Base-by-base conservation (phyloP, 345 rosid species). In the Cochlearia excelsa region DNA sequence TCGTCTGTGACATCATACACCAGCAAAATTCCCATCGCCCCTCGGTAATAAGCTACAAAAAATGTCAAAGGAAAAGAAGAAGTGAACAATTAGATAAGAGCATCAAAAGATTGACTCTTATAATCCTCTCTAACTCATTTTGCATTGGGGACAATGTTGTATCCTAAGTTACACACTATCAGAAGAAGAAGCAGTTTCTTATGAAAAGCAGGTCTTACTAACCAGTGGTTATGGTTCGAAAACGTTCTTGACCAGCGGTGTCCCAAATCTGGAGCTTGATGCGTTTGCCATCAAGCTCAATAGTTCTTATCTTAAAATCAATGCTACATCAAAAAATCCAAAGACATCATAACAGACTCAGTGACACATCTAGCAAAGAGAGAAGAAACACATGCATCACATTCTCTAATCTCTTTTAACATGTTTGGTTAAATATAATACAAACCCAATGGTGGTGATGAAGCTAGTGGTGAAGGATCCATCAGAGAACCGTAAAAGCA, bases 391-490 rank as follows among this genome's bases (percentile, higher is more conserved):
- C 23, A 63, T 28, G 48, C 31, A 29, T 54, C 34, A 40, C 38
- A 47, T 48, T 38, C 35, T 48, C 40, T 47, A 41, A 34, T 56
- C 31, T 44, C 33, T 54, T 23, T 16, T 16, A 16, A 9, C 16
- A 46, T 40, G 52, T 57, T 30, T 46, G 4, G 23, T 16, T 16
- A 16, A 16, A 38, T 57, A 6, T 11, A 63, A 65, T 47, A 52
- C 77, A 67, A 71, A 90, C 97, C 97, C 97, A 62, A 90, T 90
- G 35, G 97, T 90, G 48, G 97, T 90, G 76, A 90, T 90, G 80
- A 90, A 90, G 79, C 94, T 90, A 52, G 95, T 90, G 9, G 97
- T 90, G 72, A 90, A 90, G 51, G 97, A 90, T 54, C 97, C 97
- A 76, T 87, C 95, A 1, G 95, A 90, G 77, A 90, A 90, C 62